Percentiles rank a stretch among this genome's conserved stretches.
phyloP scores from a whole-genome alignment of 1,284 basidiomycete genomes.

The Clitocybe nebularis region DNA sequence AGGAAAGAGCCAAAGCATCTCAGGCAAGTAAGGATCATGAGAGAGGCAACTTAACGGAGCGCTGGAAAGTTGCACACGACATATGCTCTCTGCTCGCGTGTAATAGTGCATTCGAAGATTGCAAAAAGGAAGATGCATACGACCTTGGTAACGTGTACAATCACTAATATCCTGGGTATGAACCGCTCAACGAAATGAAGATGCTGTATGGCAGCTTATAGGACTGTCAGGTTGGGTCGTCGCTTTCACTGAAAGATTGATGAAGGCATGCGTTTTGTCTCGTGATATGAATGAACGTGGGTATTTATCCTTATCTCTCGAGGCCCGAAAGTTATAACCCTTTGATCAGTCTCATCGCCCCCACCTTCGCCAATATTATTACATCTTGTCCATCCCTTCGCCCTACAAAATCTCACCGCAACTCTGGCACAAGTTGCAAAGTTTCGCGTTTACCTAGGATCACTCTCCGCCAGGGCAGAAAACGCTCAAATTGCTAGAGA shows the following conservation, averaged over 20 bases:
- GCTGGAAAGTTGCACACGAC: conserved; percentile 57
- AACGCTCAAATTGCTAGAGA: conserved; percentile 60
- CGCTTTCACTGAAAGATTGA: conserved; percentile 53
- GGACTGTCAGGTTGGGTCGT: conserved; percentile 58
- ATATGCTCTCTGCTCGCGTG: conserved; percentile 59
- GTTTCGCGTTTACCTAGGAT: conserved; percentile 49
- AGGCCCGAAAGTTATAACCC: neutral
- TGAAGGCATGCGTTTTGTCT: conserved; percentile 59
- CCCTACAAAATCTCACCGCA: conserved; percentile 44
- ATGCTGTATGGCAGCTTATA: conserved; percentile 66
- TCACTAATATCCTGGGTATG: conserved; percentile 1
- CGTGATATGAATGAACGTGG: conserved; percentile 28
- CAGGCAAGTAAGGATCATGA: conserved; percentile 37
- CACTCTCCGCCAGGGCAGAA: conserved; percentile 51
- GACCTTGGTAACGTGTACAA: conserved; percentile 45
- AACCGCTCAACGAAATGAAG: conserved; percentile 30
- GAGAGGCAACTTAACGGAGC: conserved; percentile 35
- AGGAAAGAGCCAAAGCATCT: conserved; percentile 7
- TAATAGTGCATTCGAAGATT: conserved; percentile 61
- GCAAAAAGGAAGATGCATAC: conserved; percentile 56
- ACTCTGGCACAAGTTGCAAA: conserved; percentile 53
- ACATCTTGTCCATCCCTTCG: conserved; percentile 57
- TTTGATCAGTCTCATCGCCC: conserved; percentile 4
- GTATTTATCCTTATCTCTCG: too few relatives aligned
- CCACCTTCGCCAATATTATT: conserved; percentile 43